Base-by-base conservation (phyloP, 176 grass and related monocot genomes). In the Triticum monococcum region DNA sequence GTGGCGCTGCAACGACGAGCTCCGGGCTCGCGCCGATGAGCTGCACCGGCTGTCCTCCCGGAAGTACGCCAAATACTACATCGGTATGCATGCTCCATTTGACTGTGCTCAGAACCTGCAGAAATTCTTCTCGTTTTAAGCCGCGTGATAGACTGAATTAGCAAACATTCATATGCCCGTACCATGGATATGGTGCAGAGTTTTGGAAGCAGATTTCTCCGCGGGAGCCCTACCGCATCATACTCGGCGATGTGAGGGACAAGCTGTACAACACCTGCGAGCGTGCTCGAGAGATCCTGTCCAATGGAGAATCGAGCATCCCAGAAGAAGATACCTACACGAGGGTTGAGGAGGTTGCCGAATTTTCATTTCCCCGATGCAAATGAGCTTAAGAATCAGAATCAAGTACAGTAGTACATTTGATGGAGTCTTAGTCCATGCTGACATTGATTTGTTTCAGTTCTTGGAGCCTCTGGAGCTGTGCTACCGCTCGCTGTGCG, bases 381-480 rank as follows among this genome's bases (percentile, higher is more conserved):
- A 18, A 3, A 17, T 33, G 56, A 72, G 50, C 16, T 48, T 3
- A 46, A 63, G 8, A 28, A 24, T 20, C 0, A 30, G 48, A 18
- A 28, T 30, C 37, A 41, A 8, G 5, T n/a, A 32, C 32, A 3
- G 38, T 22, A 81, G 16, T 10, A 3, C 43, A 23, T 68, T 69
- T 20, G 48, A 79, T 78, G 4, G 7, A 23, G 7, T 10, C 2
- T 7, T 31, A 12, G 52, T 41, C 2, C 1, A 20, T 38, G 22
- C 5, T 3, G 9, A 50, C 30, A 7, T 68, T 33, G 3, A 11
- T 38, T 38, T 40, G 37, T 63, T 13, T 22, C 81, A 96, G 94
- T 93, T 97, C 83, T 78, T 97, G 81, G 91, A 93, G 83, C 91
- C 94, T 12, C 91, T 96, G 28, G 94, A 97, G 87, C 79, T 97